Evolutionary conservation across 257 asterid species (phyloP), one percentile per base, ranked within the genome.

Genomic region (Solanum infundibuliforme): DNA sequence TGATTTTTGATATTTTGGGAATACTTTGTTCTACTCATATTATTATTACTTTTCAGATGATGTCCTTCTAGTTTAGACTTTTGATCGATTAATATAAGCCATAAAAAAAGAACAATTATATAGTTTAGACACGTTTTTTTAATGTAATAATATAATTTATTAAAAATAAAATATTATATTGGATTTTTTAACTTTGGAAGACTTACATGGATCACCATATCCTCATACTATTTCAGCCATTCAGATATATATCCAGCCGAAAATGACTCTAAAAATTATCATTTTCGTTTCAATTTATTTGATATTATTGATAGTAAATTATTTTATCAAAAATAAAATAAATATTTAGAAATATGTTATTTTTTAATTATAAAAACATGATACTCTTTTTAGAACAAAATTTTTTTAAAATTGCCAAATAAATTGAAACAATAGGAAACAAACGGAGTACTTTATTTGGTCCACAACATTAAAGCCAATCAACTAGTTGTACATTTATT

Each of bases 341-440:
- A 52, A 52, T 52, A 16, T 16, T 16, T 52, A 16, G 20, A 52
- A 52, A 2, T 52, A 16, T 52, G 6, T 4, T 46, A 46, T 4
- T 46, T 52, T 52, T 18, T 48, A 6, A 0, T 16, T 16, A 16
- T 16, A 13, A 14, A 46, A 48, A 48, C 1, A 52, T 18, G 2
- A 52, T 16, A 6, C 7, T 52, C 55, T 12, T 46, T 46, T 46
- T 46, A 46, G 55, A 46, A 43, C 16, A 41, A 1, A 29, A 2
- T 6, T 52, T 18, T 52, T 6, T 0, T 0, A 1, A 52, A 55
- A 6, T 2, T 18, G 23, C 4, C n/a, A 55, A 55, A 55, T 55
- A 55, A 55, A 55, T 55, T 55, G 62, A 18, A 55, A 55, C n/a
- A 55, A 6, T 55, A 18, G 10, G 62, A 52, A 46, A 52, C 62